A percentile compares a stretch with the other conserved stretches of the same genome.
Conservation (phyloP, 2,329 filamentous ascomycete species). For the Nectriaceae sp. region DNA sequence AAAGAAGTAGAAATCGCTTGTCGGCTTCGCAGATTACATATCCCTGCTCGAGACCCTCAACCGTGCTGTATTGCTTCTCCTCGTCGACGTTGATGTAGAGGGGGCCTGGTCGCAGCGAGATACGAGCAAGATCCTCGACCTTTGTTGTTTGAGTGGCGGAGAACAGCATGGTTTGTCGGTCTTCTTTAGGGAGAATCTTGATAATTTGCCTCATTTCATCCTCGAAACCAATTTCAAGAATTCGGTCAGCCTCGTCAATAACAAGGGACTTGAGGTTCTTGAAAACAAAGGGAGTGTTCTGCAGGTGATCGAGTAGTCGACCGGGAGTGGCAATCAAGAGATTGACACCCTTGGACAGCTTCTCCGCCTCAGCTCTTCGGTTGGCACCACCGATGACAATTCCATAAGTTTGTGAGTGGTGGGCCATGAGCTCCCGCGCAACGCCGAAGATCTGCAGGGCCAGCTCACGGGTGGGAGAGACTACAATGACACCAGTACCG, state of each 20-base stretch:
- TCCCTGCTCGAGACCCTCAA: conserved; percentile 91
- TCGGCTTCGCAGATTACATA: conserved; percentile 94
- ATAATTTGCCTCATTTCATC: conserved; percentile 98
- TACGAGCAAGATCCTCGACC: conserved; percentile 92
- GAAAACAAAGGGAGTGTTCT: conserved; percentile 89
- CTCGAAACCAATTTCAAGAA: conserved; percentile 96
- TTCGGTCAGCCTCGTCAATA: conserved; percentile 96
- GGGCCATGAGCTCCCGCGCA: conserved; percentile 86
- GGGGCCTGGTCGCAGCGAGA: conserved; percentile 87
- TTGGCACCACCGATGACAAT: conserved; percentile 97
- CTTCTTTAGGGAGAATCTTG: conserved; percentile 85
- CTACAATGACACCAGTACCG: conserved; percentile 87
- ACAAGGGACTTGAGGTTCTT: conserved; percentile 91
- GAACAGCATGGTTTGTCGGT: conserved; percentile 96
- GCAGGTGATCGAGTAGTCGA: conserved; percentile 87
- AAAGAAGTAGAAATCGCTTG: conserved; percentile 89
- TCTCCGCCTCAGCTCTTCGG: conserved; percentile 85
- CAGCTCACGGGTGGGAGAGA: conserved; percentile 90
- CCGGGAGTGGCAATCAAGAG: conserved; percentile 92
- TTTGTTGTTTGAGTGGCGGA: conserved; percentile 98
- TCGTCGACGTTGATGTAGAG: conserved; percentile 98
- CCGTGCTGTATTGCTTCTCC: conserved; percentile 84
- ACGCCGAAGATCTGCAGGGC: conserved; percentile 97
- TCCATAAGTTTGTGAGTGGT: conserved; percentile 92
- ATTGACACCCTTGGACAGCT: conserved; percentile 92